Conservation (phyloP, 202 grass and related monocot genomes). For the Digitaria exilis region DNA sequence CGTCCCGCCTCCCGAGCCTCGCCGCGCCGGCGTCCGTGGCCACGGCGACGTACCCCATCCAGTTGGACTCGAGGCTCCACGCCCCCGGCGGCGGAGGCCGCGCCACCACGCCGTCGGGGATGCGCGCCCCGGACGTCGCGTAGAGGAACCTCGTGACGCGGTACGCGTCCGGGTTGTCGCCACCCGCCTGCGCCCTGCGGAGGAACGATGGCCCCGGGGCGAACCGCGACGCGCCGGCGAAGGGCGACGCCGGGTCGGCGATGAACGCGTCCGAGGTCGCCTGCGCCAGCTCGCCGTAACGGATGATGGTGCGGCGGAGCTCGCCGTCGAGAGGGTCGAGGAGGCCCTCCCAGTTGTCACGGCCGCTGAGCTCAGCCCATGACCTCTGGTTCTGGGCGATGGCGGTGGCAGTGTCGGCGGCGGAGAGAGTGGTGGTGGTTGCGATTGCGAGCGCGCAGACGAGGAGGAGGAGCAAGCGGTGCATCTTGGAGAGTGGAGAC, state of each 20-base stretch:
- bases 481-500: slow-evolving; percentile 36
- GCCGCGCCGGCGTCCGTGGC: slow-evolving; percentile 56
- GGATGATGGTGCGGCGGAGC: slow-evolving; percentile 62
- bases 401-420: slow-evolving; percentile 8
- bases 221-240: slow-evolving; percentile 63
- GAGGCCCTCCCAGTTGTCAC: slow-evolving; percentile 51
- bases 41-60: slow-evolving; percentile 87
- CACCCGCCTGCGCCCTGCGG: slow-evolving; percentile 40
- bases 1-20: slow-evolving; percentile 63
- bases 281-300: slow-evolving; percentile 79
- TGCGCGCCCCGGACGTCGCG: slow-evolving; percentile 52
- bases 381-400: slow-evolving; percentile 38
- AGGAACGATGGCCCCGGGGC: slow-evolving; percentile 47
- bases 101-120: slow-evolving; percentile 47
- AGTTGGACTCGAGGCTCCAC: slow-evolving; percentile 67
- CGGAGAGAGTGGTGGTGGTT: slow-evolving; percentile 10
- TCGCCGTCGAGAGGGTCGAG: slow-evolving; percentile 62
- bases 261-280: slow-evolving; percentile 78
- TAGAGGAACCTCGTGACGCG: slow-evolving; percentile 68
- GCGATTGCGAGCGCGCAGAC: slow-evolving; percentile 8
- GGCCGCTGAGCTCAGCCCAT: slow-evolving; percentile 60
- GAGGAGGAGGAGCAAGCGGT: slow-evolving; percentile 15
- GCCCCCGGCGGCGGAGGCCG: slow-evolving; percentile 18
- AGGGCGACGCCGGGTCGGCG: slow-evolving; percentile 56
- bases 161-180: slow-evolving; percentile 46